Conservation (phyloP, 305 asterid species). For the Galium porrigens region DNA sequence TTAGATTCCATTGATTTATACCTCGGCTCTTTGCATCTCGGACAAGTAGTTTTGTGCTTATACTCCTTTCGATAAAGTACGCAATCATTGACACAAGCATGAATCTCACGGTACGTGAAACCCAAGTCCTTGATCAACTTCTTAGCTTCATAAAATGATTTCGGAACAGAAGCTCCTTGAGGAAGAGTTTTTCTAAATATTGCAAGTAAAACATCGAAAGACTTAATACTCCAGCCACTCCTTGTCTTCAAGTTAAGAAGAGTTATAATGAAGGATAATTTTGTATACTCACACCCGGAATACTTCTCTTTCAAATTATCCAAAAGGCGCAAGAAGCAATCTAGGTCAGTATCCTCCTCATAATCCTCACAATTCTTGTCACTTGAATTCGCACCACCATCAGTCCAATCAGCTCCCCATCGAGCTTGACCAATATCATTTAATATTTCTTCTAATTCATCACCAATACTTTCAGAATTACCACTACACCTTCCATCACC, state of each 20-base stretch:
- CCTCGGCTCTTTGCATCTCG: neutral
- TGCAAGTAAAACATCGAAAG: neutral
- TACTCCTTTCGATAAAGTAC: neutral
- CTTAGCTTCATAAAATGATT: slow-evolving; percentile 1
- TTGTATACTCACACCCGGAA: neutral
- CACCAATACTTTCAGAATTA: neutral
- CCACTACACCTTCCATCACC: neutral
- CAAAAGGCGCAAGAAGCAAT: neutral
- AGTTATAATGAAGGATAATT: neutral
- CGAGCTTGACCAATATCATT: neutral
- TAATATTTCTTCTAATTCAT: neutral
- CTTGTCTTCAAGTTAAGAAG: neutral
- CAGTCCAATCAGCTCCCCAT: neutral
- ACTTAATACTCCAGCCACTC: neutral
- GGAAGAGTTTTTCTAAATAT: neutral
- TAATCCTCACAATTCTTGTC: neutral
- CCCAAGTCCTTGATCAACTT: neutral
- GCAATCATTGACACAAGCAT: neutral
- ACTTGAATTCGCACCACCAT: too few species aligned
- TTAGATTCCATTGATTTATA: neutral
- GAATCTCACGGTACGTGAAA: neutral
- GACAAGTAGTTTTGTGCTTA: neutral
- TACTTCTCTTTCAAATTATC: neutral
- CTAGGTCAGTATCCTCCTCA: neutral
- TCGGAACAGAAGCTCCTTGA: neutral